Percentiles rank a stretch among this genome's conserved stretches.
Evolutionary conservation across 768 basidiomycete species (phyloP).

Genomic region (Leccinum longicurvipes): DNA sequence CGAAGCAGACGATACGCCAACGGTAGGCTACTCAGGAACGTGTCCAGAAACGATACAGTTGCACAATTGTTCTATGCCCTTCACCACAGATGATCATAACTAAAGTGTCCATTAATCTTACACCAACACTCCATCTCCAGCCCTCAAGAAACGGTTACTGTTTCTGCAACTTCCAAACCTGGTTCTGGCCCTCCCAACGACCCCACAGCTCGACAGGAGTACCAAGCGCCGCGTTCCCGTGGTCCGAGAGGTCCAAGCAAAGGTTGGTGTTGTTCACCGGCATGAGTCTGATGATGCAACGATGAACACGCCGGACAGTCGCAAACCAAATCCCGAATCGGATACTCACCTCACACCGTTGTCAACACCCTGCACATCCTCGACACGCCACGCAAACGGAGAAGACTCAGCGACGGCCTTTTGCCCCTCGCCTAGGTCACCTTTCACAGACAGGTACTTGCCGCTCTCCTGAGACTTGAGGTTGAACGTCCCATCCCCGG

Average conservation of each 20-base stretch:
- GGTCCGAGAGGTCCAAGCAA: constrained; percentile 46
- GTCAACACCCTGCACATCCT: constrained; percentile 39
- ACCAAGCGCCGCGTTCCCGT: constrained; percentile 45
- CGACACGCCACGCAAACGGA: constrained; percentile 49
- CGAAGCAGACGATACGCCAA: no score
- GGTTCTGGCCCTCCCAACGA: constrained; percentile 48
- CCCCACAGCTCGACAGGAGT: constrained; percentile 47
- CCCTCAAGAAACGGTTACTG: not conserved
- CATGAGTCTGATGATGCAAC: constrained; percentile 37
- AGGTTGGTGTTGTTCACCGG: constrained; percentile 37
- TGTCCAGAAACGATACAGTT: no score
- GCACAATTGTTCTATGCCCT: no score
- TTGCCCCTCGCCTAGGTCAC: constrained; percentile 33
- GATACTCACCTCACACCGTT: constrained; percentile 40
- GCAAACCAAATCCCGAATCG: not conserved
- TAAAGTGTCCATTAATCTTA: not conserved
- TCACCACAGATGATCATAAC: not conserved
- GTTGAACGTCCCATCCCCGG: constrained; percentile 30
- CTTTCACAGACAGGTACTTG: constrained; percentile 40
- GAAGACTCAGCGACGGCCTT: constrained; percentile 36
- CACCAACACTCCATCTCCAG: not conserved
- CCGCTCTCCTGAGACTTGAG: constrained; percentile 42
- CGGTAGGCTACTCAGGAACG: no score
- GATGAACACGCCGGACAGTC: not conserved
- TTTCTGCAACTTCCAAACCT: constrained; percentile 41